phyloP scores from a whole-genome alignment of 1,284 basidiomycete species.

The Moesziomyces aphidis region DNA sequence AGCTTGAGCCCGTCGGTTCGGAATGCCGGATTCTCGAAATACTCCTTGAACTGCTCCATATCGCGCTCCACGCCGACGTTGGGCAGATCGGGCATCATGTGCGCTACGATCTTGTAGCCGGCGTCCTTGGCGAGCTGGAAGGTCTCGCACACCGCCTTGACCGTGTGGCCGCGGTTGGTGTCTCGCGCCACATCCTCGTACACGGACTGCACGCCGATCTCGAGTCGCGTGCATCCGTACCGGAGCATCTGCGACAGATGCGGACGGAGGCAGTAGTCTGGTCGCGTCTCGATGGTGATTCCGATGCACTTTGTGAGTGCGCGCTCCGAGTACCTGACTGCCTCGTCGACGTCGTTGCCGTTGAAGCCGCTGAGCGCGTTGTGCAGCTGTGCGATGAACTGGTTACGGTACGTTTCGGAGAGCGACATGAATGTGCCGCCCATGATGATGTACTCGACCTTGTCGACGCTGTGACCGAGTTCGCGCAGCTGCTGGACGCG shows the following conservation, averaged over 20 bases:
- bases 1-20: slow-evolving; percentile 97
- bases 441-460: slow-evolving; percentile 99
- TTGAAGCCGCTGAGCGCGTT: slow-evolving; percentile 97
- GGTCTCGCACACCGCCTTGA: slow-evolving; percentile 94
- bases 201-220: slow-evolving; percentile 98
- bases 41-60: slow-evolving; percentile 96
- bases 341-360: slow-evolving; percentile 90
- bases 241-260: slow-evolving; percentile 99
- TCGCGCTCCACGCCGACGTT: slow-evolving; percentile 98
- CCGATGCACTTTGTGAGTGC: slow-evolving; percentile 98
- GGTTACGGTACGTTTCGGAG: slow-evolving; percentile 92
- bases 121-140: slow-evolving; percentile 99
- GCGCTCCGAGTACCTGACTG: slow-evolving; percentile 96
- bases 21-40: slow-evolving; percentile 98
- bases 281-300: slow-evolving; percentile 98
- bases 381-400: slow-evolving; percentile 95
- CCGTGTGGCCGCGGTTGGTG: slow-evolving; percentile 94
- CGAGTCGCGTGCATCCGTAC: slow-evolving; percentile 96
- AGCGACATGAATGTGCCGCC: slow-evolving; percentile 99
- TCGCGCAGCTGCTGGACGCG: slow-evolving; percentile 94
- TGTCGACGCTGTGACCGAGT: slow-evolving; percentile 96
- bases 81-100: slow-evolving; percentile 75
- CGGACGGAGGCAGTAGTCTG: slow-evolving; percentile 96
- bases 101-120: slow-evolving; percentile 91
- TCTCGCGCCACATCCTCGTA: slow-evolving; percentile 99